Conservation (phyloP, 306 rosid species). For the Fagus crenata region DNA sequence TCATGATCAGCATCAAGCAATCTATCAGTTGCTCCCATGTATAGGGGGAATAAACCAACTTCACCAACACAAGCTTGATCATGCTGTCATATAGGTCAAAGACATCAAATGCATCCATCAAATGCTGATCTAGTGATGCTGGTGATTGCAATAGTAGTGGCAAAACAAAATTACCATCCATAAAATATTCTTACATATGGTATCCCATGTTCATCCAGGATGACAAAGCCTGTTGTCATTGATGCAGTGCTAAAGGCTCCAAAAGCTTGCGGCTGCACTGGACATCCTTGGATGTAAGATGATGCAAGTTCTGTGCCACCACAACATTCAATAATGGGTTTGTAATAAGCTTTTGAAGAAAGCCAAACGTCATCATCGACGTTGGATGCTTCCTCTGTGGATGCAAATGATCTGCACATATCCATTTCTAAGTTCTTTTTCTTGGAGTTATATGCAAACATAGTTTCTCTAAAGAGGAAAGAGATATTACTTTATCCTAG, state of each 20-base stretch:
- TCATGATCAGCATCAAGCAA: slow-evolving; percentile 73
- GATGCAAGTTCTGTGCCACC: slow-evolving; percentile 92
- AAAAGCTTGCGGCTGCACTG: slow-evolving; percentile 80
- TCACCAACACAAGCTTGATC: slow-evolving; percentile 79
- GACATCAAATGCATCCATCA: slow-evolving; percentile 17
- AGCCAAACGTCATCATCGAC: too few species aligned
- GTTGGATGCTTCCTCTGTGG: too few species aligned
- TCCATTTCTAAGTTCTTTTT: too few species aligned
- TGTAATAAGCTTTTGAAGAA: slow-evolving; percentile 71
- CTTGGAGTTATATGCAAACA: too few species aligned
- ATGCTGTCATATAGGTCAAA: slow-evolving; percentile 49
- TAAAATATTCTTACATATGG: slow-evolving; percentile 51
- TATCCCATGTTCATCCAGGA: slow-evolving; percentile 67
- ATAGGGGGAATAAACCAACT: slow-evolving; percentile 59
- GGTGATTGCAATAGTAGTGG: too few species aligned
- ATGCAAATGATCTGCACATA: too few species aligned
- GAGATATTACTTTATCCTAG: too few species aligned
- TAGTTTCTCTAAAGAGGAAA: too few species aligned
- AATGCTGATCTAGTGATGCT: too few species aligned
- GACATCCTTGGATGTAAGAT: slow-evolving; percentile 56
- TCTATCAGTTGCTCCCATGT: slow-evolving; percentile 69
- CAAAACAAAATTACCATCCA: slow-evolving; percentile 10
- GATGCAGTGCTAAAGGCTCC: slow-evolving; percentile 76
- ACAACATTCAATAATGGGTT: slow-evolving; percentile 62
- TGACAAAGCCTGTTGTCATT: slow-evolving; percentile 70